Evolutionary conservation across 148 eudicot species (phyloP).

Genomic region (Rhododendron kiyosumense): DNA sequence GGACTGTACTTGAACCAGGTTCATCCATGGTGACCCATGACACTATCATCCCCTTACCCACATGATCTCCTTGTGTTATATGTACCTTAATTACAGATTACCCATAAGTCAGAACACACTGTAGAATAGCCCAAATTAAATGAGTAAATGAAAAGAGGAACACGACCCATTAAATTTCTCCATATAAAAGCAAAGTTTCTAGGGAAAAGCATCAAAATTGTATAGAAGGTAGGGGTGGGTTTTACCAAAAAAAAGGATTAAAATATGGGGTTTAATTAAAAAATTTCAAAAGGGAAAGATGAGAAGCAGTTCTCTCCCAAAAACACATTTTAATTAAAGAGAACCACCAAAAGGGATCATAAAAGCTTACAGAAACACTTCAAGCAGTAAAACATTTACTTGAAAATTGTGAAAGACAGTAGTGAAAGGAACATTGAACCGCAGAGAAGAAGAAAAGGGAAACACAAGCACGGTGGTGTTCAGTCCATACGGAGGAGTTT

Average conservation of each 20-base stretch:
- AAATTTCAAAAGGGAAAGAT: neutral
- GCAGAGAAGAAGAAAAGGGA: neutral
- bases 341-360: neutral
- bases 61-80: slow-evolving; percentile 67
- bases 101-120: neutral
- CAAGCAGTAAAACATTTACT: neutral
- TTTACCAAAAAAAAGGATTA: neutral
- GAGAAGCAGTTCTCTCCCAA: neutral
- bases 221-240: neutral
- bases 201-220: neutral
- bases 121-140: neutral
- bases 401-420: neutral
- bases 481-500: too few species aligned
- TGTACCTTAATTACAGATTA: slow-evolving; percentile 37
- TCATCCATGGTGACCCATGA: slow-evolving; percentile 54
- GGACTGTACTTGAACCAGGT: slow-evolving; percentile 34
- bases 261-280: neutral
- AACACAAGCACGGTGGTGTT: too few species aligned
- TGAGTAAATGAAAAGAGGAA: neutral
- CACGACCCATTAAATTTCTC: neutral
- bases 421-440: neutral
- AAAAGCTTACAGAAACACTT: too few species aligned
- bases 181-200: neutral
- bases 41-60: slow-evolving; percentile 49
- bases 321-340: neutral